Percentiles rank a stretch among this genome's conserved stretches.
These are phyloP conservation scores for Galeopsis tetrahit DNA, from an alignment of 257 asterid genomes.

Conservation along the genomic window DNA sequence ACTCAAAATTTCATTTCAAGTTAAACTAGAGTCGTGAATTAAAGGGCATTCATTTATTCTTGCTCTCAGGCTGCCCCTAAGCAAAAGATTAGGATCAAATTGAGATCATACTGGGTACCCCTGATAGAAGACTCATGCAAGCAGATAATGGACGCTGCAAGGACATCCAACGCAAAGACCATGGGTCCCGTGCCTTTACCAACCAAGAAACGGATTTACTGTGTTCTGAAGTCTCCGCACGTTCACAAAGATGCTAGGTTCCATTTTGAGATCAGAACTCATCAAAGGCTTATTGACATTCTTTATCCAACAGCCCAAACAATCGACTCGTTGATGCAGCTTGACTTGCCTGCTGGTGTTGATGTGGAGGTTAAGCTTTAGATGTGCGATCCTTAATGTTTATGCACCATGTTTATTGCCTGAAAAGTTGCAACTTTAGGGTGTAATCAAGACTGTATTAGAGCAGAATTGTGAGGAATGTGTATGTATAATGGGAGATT, in stretches of 20 bases:
- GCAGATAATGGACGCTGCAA: constrained; percentile 96
- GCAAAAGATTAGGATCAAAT: constrained; percentile 93
- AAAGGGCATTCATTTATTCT: neutral
- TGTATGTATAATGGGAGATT: too few species aligned
- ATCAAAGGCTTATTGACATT: constrained; percentile 93
- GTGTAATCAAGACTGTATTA: too few species aligned
- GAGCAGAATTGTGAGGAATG: too few species aligned
- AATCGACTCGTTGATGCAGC: constrained; percentile 94
- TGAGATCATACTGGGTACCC: constrained; percentile 95
- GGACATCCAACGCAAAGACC: constrained; percentile 81
- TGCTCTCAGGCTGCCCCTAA: constrained; percentile 73
- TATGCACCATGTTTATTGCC: too few species aligned
- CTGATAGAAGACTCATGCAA: constrained; percentile 93
- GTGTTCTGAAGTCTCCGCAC: constrained; percentile 96
- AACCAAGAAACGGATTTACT: constrained; percentile 75
- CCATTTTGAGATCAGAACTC: constrained; percentile 94
- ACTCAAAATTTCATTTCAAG: constrained; percentile 2
- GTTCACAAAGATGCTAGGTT: constrained; percentile 98
- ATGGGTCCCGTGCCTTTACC: constrained; percentile 98
- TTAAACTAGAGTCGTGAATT: neutral
- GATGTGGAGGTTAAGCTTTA: constrained; percentile 99
- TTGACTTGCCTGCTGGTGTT: constrained; percentile 95
- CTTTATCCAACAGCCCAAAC: constrained; percentile 97
- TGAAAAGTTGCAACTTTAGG: too few species aligned
- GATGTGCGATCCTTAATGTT: neutral